Conservation (phyloP, 139 green algal genomes). For the Picochlorum sp. region DNA sequence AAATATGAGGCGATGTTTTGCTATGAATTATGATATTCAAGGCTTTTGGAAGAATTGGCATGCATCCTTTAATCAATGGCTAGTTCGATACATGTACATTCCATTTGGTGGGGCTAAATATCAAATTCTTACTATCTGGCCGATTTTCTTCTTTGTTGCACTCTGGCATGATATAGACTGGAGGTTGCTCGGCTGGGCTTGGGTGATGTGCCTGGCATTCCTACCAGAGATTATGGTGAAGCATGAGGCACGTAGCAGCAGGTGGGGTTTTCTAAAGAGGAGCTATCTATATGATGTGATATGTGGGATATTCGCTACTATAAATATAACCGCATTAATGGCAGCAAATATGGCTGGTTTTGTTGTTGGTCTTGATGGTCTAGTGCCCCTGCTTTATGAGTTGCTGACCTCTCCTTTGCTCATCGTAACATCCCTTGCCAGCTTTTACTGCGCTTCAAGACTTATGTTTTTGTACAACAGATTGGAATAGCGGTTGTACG, state of each 20-base stretch:
- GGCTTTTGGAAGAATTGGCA: constrained; percentile 92
- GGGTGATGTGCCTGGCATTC: constrained; percentile 61
- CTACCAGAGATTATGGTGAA: constrained; percentile 52
- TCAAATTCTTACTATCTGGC: constrained; percentile 65
- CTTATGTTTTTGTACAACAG: constrained; percentile 55
- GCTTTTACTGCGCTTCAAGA: constrained; percentile 58
- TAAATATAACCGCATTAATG: constrained; percentile 72
- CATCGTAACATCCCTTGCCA: constrained; percentile 24
- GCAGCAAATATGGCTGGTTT: constrained; percentile 69
- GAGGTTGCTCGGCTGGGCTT: constrained; percentile 68
- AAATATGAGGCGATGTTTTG: constrained; percentile 91
- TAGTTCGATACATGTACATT: constrained; percentile 90
- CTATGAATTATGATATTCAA: constrained; percentile 87
- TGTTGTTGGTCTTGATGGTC: constrained; percentile 36
- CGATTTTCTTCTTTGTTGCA: constrained; percentile 91
- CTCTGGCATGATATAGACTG: constrained; percentile 92
- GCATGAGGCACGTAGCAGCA: background rate
- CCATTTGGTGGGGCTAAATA: constrained; percentile 64
- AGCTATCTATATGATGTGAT: constrained; percentile 26
- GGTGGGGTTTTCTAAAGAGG: background rate
- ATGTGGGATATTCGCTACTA: constrained; percentile 21
- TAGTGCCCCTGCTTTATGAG: constrained; percentile 14
- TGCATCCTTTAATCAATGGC: constrained; percentile 84
- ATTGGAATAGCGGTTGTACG: too few species aligned
- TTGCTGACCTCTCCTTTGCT: constrained; percentile 30